Evolutionary conservation across 2,329 filamentous ascomycete genomes (phyloP), one percentile per base, ranked within the genome.

Genomic region (Leptographium flavum): DNA sequence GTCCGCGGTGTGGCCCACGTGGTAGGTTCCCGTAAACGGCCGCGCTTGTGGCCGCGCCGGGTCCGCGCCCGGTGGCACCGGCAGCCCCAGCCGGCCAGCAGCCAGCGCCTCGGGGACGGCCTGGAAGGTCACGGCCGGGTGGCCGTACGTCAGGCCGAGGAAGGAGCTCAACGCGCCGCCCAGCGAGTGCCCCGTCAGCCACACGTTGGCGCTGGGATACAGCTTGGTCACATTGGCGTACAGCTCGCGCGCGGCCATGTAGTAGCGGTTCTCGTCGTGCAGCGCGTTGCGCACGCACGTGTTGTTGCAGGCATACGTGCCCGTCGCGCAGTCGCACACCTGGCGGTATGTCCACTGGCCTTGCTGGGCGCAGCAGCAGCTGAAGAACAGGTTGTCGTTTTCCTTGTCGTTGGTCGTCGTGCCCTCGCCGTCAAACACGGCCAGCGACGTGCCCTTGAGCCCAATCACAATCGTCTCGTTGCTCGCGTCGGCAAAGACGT

Each of bases 301-400:
- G 54, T 86, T 81, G 66, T 96, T 95, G 69, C 88, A 95, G 14
- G 81, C 81, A 58, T 87, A 96, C 1, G 87, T 86, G 11, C 79
- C 76, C 2, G 83, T 85, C 50, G 87, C 86, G 60, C 92, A 98
- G 60, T 94, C 83, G 63, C 92, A 98, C 46, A 94, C 87, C 59
- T 93, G 83, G 49, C 84, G 81, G 81, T 87, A 95, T 15, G 87
- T 78, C 65, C 81, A 87, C 52, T 87, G 86, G 0, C 88, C 87
- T 55, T 93, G 88, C 63, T 95, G 87, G 4, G 79, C 92, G 63
- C 92, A 98, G 63, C 92, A 98, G 65, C 92, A 98, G 58, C 88
- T 94, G 66, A 95, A 95, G 63, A 94, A 94, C 10, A 98, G 71
- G 59, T 98, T 98, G 63, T 98, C 92, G 60, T 96, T 98, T 57